Base-by-base conservation (phyloP, 169 alveolate species). In the Ichthyophthirius multifiliis region DNA sequence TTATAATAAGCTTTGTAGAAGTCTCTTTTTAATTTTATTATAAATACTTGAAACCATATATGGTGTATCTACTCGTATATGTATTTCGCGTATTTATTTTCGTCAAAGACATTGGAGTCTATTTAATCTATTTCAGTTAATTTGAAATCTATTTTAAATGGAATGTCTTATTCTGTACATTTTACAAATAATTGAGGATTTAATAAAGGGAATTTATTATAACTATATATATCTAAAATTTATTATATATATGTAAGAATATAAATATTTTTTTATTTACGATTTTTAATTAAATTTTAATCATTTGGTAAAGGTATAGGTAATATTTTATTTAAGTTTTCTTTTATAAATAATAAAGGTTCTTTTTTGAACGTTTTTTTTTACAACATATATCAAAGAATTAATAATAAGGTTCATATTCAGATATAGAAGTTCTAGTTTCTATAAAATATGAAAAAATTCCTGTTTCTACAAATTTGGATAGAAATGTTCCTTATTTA, bases 21-120 rank as follows among this genome's bases (percentile, higher is more conserved):
- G 16, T 84, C 46, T 15, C 34, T 13, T 18, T 65, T 85, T 16
- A 86, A 32, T 1, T 85, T 63, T 23, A 74, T 45, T 12, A 83
- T 47, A 43, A 86, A 75, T 31, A 82, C 62, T 6, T 71, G 30
- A 74, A 82, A 82, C 92, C 92, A 86, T 12, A 86, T 43, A 9
- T 76, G 35, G 43, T 77, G 82, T 5, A 86, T 76, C 5, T 63
- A 46, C 67, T 86, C 89, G 27, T 20, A 43, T 2, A 77, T 23
- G 43, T 47, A 82, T 46, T 77, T 76, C 10, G 82, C 92, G 87
- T 86, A 82, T 43, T 83, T 31, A 35, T 65, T 32, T 65, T 65
- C 75, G 35, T 65, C 75, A 18, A 65, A 65, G 30, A 32, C 6
- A 9, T 13, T 65, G 20, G 18, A 16, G 20, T 65, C 75, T 32